Evolutionary conservation across 164 flowering plant genomes (phyloP), one percentile per base, ranked within the genome.

Genomic region (Taxillus chinensis): DNA sequence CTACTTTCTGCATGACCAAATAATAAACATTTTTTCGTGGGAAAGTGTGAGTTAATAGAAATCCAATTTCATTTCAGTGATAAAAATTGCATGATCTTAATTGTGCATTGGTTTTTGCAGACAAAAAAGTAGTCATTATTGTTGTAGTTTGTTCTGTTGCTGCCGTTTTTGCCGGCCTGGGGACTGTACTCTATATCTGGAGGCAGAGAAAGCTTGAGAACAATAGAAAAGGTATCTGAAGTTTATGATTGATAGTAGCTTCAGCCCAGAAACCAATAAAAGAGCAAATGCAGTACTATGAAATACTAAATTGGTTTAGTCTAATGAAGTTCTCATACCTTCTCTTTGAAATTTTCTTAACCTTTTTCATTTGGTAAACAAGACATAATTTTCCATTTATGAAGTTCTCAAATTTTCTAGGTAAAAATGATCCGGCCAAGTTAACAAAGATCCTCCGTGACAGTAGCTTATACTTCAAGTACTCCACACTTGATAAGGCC

Each of bases 211-310:
- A 41, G 45, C 77, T 92, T 58, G 68, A 84, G 60, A 79, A 78
- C 82, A 92, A 82, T 70, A 74, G 98, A 74, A 76, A 72, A 84
- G 95, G 98, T 92, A 80, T 17, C 4, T 10, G n/a, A 5, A 0
- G 6, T 51, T 51, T 54, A 39, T 27, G 7, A 54, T 5, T 7
- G 17, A 11, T 48, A 48, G 12, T 48, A 27, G 1, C 27, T 27
- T 27, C 27, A 27, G 27, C 27, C 27, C 27, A 27, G 27, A 27
- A 27, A 27, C 27, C 27, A 27, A 27, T 27, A 27, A 27, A 27
- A 27, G 27, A 27, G 27, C 27, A 27, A 27, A 27, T 27, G 27
- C 27, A 27, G 27, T 27, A 27, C 0, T 27, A 27, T 27, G 27
- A 27, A 27, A 27, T 27, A 27, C 1, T 43, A 6, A 43, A 43